A percentile compares a stretch with the other conserved stretches of the same genome.
These are phyloP conservation scores for Discostella stelligeroides DNA, from an alignment of 108 stramenopile genomes.

Conservation along the genomic window DNA sequence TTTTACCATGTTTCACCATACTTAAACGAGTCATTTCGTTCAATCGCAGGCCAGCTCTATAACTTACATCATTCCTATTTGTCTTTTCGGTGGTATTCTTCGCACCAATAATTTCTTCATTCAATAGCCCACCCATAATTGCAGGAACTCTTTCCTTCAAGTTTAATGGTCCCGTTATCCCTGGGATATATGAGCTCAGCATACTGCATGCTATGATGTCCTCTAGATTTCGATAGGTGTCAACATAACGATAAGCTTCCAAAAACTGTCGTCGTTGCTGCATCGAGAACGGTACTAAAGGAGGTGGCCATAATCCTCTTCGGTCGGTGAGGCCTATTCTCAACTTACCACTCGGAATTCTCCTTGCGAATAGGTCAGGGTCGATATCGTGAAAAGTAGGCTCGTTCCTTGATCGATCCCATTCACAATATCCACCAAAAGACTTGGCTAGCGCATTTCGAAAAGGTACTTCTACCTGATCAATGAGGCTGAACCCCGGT, in stretches of 20 bases:
- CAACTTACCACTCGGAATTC: conserved; percentile 37
- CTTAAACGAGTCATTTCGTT: conserved; percentile 51
- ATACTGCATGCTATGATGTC: conserved; percentile 60
- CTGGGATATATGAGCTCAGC: conserved; percentile 71
- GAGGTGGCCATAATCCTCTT: conserved; percentile 41
- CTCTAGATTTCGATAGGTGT: conserved; percentile 55
- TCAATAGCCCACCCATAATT: conserved; percentile 22
- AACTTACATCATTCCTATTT: not conserved
- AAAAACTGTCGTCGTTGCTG: conserved; percentile 23
- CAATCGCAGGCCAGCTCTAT: conserved; percentile 40
- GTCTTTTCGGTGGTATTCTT: not conserved
- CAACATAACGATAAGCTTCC: conserved; percentile 64
- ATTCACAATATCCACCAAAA: conserved; percentile 31
- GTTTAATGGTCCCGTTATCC: conserved; percentile 54
- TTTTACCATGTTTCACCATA: conserved; percentile 54
- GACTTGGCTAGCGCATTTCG: conserved; percentile 33
- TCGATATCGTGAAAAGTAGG: conserved; percentile 41
- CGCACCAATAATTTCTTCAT: not conserved
- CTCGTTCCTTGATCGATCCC: not conserved
- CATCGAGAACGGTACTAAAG: conserved; percentile 15
- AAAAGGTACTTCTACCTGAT: conserved; percentile 57
- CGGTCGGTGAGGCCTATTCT: conserved; percentile 70
- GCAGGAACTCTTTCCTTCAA: conserved; percentile 24
- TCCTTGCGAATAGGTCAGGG: conserved; percentile 41
- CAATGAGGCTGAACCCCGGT: conserved; percentile 70